phyloP scores from a whole-genome alignment of 2,329 filamentous ascomycete genomes.

The Diplodia sapinea region DNA sequence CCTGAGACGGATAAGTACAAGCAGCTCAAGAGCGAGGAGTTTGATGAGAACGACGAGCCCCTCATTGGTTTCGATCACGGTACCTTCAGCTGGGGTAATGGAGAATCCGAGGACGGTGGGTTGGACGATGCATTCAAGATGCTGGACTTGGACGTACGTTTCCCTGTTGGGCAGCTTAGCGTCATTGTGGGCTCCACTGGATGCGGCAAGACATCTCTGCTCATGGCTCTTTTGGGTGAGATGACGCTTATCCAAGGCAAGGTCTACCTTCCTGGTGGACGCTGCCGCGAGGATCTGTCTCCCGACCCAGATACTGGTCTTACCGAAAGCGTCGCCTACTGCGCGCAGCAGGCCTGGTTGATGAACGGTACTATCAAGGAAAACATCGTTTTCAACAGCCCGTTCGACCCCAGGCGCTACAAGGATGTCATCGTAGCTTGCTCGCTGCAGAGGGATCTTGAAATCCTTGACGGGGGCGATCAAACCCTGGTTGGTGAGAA shows the following conservation, averaged over 20 bases:
- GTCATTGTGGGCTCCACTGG: slow-evolving; percentile 93
- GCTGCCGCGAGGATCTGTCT: slow-evolving; percentile 82
- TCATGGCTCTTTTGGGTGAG: slow-evolving; percentile 95
- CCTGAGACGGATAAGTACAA: slow-evolving; percentile 95
- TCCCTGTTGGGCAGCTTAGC: slow-evolving; percentile 85
- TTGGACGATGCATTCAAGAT: slow-evolving; percentile 73
- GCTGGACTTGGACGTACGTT: slow-evolving; percentile 81
- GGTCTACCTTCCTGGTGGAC: slow-evolving; percentile 84
- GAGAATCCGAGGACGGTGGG: slow-evolving; percentile 60
- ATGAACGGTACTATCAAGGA: slow-evolving; percentile 95
- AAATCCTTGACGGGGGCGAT: slow-evolving; percentile 91
- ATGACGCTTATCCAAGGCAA: slow-evolving; percentile 85
- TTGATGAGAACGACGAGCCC: slow-evolving; percentile 70
- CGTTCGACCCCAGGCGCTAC: slow-evolving; percentile 82
- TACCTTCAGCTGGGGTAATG: slow-evolving; percentile 83
- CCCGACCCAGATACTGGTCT: slow-evolving; percentile 83
- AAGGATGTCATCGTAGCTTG: slow-evolving; percentile 88
- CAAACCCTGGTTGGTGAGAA: slow-evolving; percentile 96
- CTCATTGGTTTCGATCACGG: slow-evolving; percentile 85
- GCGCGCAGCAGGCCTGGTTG: slow-evolving; percentile 95
- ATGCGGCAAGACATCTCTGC: slow-evolving; percentile 90
- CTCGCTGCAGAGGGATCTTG: slow-evolving; percentile 85
- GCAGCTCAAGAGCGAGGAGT: slow-evolving; percentile 74
- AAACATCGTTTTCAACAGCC: slow-evolving; percentile 89
- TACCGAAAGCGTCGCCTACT: slow-evolving; percentile 92